Percentiles rank a stretch among this genome's conserved stretches.
These are phyloP conservation scores for Metschnikowia chrysomelidarum DNA, from an alignment of 805 yeast genomes.

Conservation along the genomic window DNA sequence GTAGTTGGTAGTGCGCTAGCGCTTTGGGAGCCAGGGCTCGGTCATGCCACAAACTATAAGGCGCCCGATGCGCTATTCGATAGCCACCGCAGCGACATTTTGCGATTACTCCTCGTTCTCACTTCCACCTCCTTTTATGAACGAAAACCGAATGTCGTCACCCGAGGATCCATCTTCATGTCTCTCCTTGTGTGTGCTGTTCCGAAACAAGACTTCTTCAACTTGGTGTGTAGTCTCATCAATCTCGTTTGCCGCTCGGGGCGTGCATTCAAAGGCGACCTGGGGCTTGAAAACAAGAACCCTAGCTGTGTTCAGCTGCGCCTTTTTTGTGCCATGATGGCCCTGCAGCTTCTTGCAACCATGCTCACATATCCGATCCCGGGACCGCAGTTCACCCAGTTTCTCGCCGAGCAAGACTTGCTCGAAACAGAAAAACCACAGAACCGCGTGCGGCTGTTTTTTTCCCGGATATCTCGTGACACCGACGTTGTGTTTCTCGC, in stretches of 20 bases:
- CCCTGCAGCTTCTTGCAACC: conserved; percentile 60
- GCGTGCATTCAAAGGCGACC: conserved; percentile 35
- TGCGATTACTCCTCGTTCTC: conserved; percentile 59
- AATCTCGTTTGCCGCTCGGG: conserved; percentile 60
- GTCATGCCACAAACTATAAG: conserved; percentile 34
- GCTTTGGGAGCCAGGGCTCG: conserved; percentile 85
- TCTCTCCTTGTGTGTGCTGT: conserved; percentile 51
- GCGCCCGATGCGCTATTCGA: conserved; percentile 42
- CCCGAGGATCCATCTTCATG: conserved; percentile 59
- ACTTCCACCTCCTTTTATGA: conserved; percentile 61
- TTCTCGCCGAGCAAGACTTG: conserved; percentile 25
- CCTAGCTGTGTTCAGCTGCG: conserved; percentile 41
- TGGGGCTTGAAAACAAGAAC: conserved; percentile 38
- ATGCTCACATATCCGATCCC: conserved; percentile 68
- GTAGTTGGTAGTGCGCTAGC: conserved; percentile 11
- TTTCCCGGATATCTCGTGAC: conserved; percentile 54
- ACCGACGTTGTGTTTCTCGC: conserved; percentile 52
- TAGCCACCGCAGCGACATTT: conserved; percentile 62
- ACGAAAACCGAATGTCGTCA: conserved; percentile 39
- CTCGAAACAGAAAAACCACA: conserved; percentile 30
- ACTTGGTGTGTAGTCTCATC: conserved; percentile 65
- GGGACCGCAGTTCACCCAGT: conserved; percentile 16
- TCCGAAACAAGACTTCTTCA: conserved; percentile 47
- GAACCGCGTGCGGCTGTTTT: conserved; percentile 50
- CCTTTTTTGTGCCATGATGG: conserved; percentile 46